phyloP scores from a whole-genome alignment of 108 stramenopile species.

The Cylindrotheca closterium region DNA sequence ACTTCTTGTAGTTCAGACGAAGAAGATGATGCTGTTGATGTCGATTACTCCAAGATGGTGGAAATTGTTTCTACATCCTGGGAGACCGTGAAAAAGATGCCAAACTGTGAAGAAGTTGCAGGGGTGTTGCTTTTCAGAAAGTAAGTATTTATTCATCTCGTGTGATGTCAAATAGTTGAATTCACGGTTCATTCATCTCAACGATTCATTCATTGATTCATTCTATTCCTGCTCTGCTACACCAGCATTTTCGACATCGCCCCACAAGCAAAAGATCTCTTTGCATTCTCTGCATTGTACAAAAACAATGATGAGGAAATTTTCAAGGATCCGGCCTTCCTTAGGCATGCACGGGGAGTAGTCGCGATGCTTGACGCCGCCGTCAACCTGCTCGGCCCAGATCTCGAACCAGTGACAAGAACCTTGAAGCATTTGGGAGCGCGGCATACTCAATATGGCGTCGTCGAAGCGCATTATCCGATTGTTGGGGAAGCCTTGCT shows the following conservation, averaged over 20 bases:
- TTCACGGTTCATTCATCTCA: not conserved
- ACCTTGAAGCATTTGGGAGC: conserved; percentile 19
- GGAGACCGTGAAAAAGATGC: conserved; percentile 19
- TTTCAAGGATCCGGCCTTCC: conserved; percentile 18
- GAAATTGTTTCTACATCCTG: conserved; percentile 21
- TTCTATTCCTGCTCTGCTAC: not conserved
- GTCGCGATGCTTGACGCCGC: conserved; percentile 21
- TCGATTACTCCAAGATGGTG: not conserved
- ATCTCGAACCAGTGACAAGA: conserved; percentile 19
- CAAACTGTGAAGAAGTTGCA: conserved; percentile 37
- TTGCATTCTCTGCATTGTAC: conserved; percentile 2
- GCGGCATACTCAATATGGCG: conserved; percentile 30
- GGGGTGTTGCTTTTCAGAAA: conserved; percentile 32
- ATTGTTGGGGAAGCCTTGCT: conserved; percentile 38
- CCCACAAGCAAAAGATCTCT: conserved; percentile 15
- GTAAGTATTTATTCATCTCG: conserved; percentile 14
- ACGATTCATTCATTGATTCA: no score
- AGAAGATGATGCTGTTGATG: no score
- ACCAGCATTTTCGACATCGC: conserved; percentile 32
- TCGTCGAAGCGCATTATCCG: conserved; percentile 32
- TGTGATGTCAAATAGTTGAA: not conserved
- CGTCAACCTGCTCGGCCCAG: conserved; percentile 26
- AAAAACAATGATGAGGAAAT: conserved; percentile 17
- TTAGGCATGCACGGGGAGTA: conserved; percentile 28
- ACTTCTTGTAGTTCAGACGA: no score